These are phyloP conservation scores for Aspergillus intermedius DNA, from an alignment of 2,329 filamentous ascomycete genomes.

Conservation along the genomic window DNA sequence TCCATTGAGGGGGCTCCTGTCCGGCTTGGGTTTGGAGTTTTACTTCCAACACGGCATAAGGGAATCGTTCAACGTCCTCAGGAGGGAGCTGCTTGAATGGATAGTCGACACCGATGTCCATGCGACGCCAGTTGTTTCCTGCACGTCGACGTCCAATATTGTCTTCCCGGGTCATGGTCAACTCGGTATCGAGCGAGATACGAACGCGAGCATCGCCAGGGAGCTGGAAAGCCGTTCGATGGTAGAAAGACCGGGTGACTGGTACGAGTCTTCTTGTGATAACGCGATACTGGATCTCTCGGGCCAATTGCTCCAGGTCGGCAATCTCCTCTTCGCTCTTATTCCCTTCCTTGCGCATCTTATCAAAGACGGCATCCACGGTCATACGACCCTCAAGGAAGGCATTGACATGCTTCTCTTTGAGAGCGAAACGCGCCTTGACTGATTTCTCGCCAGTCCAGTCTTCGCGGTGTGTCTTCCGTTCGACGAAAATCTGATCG, in stretches of 20 bases:
- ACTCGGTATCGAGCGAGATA: slow-evolving; percentile 92
- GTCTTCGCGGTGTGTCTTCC: slow-evolving; percentile 96
- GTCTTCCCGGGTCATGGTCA: slow-evolving; percentile 92
- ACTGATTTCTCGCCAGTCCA: slow-evolving; percentile 99
- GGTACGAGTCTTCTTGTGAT: slow-evolving; percentile 80
- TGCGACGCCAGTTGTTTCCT: slow-evolving; percentile 90
- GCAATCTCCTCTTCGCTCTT: slow-evolving; percentile 88
- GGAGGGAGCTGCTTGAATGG: slow-evolving; percentile 84
- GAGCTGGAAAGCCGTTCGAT: slow-evolving; percentile 94
- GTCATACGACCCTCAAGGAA: slow-evolving; percentile 80
- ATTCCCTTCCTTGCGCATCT: slow-evolving; percentile 90
- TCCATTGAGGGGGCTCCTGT: slow-evolving; percentile 94
- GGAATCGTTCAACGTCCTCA: slow-evolving; percentile 82
- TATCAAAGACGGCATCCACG: slow-evolving; percentile 86
- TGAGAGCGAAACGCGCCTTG: slow-evolving; percentile 88
- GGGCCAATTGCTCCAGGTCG: slow-evolving; percentile 78
- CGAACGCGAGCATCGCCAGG: slow-evolving; percentile 93
- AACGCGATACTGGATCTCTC: slow-evolving; percentile 89
- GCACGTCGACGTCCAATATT: slow-evolving; percentile 70
- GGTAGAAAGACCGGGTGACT: slow-evolving; percentile 93
- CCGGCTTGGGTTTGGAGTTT: slow-evolving; percentile 95
- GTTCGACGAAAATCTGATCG: slow-evolving; percentile 92
- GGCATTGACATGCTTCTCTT: slow-evolving; percentile 95
- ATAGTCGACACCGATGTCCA: slow-evolving; percentile 94
- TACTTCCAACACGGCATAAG: slow-evolving; percentile 92